Evolutionary conservation across 495 filamentous ascomycete genomes (phyloP), one percentile per base, ranked within the genome.

Genomic region (Saxophila tyrrhenica): DNA sequence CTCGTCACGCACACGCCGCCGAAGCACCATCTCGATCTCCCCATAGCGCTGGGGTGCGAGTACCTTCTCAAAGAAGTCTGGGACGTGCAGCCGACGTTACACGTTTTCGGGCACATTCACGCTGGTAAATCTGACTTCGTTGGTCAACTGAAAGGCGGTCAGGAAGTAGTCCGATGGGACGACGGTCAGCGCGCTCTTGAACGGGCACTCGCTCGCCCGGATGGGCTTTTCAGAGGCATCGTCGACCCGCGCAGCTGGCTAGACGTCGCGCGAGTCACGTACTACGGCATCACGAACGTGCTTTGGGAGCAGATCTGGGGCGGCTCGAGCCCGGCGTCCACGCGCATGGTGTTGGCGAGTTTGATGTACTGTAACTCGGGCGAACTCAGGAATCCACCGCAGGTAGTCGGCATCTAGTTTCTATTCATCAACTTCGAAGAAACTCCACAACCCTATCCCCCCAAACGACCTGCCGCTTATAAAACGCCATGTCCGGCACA

Each of bases 51-150:
- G 49, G 91, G 91, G 24, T 94, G 87, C 63, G 79, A 83, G 19
- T 79, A 74, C 25, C 77, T 97, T 1, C 75, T 91, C 1, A 69
- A 76, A 17, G 88, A 94, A 57, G 62, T 88, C 25, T 92, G 88
- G 87, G 75, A 79, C 23, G 80, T 92, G 19, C 81, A 79, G 54
- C 90, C 91, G 2, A 71, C 71, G 25, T 70, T 96, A 11, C 91
- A 97, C 67, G 76, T 95, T 52, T 95, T 94, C 68, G 91, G 90
- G 3, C 92, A 97, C 65, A 75, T 94, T 23, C 92, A 97, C 68
- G 81, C 70, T 35, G 76, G 74, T 7, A 54, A 42, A 39, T 32
- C 32, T 32, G 56, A 59, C 35, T n/a, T 21, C 13, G 13, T 59
- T 19, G 56, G 56, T 9, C 38, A 44, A 45, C 39, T 59, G 17